A percentile compares a stretch with the other conserved stretches of the same genome.
Conservation (phyloP, 2,329 filamentous ascomycete genomes). For the Sclerotinia glacialis region DNA sequence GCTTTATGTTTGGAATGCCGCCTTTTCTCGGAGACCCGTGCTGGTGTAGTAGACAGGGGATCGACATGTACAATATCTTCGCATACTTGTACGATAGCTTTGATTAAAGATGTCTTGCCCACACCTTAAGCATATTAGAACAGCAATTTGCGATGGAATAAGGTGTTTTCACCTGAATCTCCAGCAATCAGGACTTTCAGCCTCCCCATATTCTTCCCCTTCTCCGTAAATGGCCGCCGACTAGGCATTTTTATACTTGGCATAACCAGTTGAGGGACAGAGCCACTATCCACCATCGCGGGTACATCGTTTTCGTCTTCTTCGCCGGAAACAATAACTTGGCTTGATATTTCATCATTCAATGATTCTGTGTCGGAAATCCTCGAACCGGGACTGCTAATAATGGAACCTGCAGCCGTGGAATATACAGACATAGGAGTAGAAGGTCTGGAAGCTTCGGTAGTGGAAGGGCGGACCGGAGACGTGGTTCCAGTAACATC, state of each 20-base stretch:
- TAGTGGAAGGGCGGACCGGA: constrained; percentile 37
- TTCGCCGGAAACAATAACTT: constrained; percentile 38
- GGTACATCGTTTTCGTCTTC: constrained; percentile 46
- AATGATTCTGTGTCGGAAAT: constrained; percentile 51
- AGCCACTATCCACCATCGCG: constrained; percentile 48
- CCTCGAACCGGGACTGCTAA: constrained; percentile 52
- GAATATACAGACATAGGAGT: constrained; percentile 47
- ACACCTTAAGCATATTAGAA: constrained; percentile 52
- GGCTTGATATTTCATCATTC: constrained; percentile 45
- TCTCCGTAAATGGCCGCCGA: constrained; percentile 84
- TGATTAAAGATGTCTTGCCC: constrained; percentile 87
- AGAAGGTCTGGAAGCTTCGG: constrained; percentile 45
- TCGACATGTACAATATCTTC: constrained; percentile 95
- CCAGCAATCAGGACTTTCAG: constrained; percentile 88
- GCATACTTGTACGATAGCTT: constrained; percentile 80
- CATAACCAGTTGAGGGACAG: constrained; percentile 86
- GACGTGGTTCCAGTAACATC: constrained; percentile 40
- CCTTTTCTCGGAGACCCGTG: constrained; percentile 34
- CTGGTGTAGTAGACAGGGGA: constrained; percentile 42
- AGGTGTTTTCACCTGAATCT: constrained; percentile 57
- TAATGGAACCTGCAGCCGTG: constrained; percentile 43
- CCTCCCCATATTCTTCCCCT: constrained; percentile 77
- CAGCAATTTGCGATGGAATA: background rate
- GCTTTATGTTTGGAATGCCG: constrained; percentile 35
- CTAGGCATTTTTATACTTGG: constrained; percentile 90